Conservation (phyloP, 2,329 filamentous ascomycete species). For the Coniochaeta pulveracea region DNA sequence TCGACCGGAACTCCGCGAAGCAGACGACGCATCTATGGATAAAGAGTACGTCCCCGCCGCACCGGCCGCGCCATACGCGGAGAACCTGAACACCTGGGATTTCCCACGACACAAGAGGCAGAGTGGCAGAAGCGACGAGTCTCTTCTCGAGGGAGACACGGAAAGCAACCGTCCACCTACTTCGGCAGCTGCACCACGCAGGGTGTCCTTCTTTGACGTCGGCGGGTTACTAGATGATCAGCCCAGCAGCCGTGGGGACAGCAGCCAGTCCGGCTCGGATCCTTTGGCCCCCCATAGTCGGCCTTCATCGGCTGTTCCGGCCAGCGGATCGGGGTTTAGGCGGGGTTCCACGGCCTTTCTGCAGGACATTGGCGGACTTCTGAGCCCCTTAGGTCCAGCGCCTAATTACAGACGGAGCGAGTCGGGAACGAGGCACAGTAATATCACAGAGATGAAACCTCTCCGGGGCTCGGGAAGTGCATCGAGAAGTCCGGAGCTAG, state of each 20-base stretch:
- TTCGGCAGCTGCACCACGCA: conserved; percentile 34
- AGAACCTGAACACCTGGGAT: conserved; percentile 34
- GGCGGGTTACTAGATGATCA: conserved; percentile 56
- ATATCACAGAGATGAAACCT: too few species aligned
- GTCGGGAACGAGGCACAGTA: too few species aligned
- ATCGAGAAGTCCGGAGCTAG: too few species aligned
- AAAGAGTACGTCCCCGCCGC: conserved; percentile 15
- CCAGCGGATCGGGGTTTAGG: conserved; percentile 31
- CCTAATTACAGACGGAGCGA: conserved; percentile 9
- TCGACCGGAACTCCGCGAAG: conserved; percentile 36
- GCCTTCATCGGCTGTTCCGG: conserved; percentile 32
- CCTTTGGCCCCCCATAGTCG: conserved; percentile 22
- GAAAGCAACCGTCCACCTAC: conserved; percentile 22
- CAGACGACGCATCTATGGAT: conserved; percentile 14
- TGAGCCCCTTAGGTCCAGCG: conserved; percentile 27
- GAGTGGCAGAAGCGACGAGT: conserved; percentile 28
- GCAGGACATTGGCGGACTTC: conserved; percentile 44
- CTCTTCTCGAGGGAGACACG: conserved; percentile 23
- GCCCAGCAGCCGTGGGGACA: conserved; percentile 22
- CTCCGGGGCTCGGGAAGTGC: too few species aligned
- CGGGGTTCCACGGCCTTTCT: conserved; percentile 46
- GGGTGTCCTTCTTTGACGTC: conserved; percentile 76
- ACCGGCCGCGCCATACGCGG: conserved; percentile 19
- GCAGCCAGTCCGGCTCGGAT: conserved; percentile 28
- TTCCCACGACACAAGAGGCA: conserved; percentile 24